phyloP scores from a whole-genome alignment of 176 grass and related monocot genomes.

The Tillandsia fasciculata region DNA sequence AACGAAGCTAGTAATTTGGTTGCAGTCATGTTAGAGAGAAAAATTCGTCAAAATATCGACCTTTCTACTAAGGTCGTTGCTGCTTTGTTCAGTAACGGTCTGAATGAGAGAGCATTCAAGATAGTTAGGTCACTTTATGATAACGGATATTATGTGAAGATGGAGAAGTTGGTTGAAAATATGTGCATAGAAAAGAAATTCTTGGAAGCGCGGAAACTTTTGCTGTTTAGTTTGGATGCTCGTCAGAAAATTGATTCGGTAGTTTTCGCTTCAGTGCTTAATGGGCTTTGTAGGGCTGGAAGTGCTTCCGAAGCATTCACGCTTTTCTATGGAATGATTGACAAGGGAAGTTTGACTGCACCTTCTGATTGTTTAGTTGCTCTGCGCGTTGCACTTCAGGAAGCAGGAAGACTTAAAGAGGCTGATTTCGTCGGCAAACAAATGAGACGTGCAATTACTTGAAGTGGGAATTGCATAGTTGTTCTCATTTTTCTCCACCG shows the following conservation, averaged over 20 bases:
- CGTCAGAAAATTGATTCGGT: constrained; percentile 27
- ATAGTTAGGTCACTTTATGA: constrained; percentile 40
- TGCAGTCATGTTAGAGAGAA: constrained; percentile 64
- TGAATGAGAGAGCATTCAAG: constrained; percentile 43
- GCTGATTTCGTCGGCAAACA: constrained; percentile 66
- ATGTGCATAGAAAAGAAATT: constrained; percentile 55
- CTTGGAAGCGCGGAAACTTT: constrained; percentile 48
- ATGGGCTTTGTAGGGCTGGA: constrained; percentile 53
- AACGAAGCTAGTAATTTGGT: constrained; percentile 63
- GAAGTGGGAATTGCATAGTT: constrained; percentile 5
- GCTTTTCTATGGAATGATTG: constrained; percentile 56
- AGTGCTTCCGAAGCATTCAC: constrained; percentile 53
- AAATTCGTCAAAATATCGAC: constrained; percentile 56
- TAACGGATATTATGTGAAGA: constrained; percentile 67
- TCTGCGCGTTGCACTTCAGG: constrained; percentile 53
- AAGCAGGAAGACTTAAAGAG: constrained; percentile 38
- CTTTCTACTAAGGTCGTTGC: constrained; percentile 49
- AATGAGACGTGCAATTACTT: constrained; percentile 31
- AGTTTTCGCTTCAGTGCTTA: constrained; percentile 30
- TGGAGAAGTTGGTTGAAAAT: constrained; percentile 44
- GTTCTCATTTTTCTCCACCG: too few relatives aligned
- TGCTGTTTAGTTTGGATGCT: constrained; percentile 55
- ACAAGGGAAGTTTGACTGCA: constrained; percentile 27
- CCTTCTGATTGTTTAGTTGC: constrained; percentile 40
- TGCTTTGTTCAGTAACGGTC: constrained; percentile 37